phyloP scores from a whole-genome alignment of 495 filamentous ascomycete genomes.

The Aspergillus kassunensis region DNA sequence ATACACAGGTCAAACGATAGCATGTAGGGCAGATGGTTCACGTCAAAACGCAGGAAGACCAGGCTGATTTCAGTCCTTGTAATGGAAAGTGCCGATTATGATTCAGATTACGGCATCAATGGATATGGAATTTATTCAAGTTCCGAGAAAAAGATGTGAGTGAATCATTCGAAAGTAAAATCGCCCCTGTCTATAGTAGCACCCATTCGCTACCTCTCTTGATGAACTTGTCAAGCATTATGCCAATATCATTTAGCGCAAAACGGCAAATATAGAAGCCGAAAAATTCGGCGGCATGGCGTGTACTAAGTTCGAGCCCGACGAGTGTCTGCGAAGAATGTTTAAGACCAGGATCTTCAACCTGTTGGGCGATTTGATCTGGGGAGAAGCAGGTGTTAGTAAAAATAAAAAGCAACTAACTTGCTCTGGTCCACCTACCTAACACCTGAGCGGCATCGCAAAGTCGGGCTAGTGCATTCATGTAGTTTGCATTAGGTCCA shows the following conservation, averaged over 20 bases:
- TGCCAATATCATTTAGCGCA: slow-evolving; percentile 73
- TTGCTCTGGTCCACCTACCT: slow-evolving; percentile 59
- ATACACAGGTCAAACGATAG: background rate
- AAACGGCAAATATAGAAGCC: slow-evolving; percentile 96
- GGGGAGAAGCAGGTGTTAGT: slow-evolving; percentile 5
- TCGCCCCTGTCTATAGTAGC: slow-evolving; percentile 38
- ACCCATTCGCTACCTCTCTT: slow-evolving; percentile 97
- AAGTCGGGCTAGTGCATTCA: slow-evolving; percentile 82
- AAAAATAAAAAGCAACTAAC: background rate
- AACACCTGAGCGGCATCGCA: slow-evolving; percentile 93
- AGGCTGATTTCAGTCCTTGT: background rate
- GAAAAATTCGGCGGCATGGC: slow-evolving; percentile 96
- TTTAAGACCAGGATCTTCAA: slow-evolving; percentile 86
- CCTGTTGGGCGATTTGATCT: slow-evolving; percentile 96
- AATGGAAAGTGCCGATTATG: no score
- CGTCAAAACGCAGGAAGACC: background rate
- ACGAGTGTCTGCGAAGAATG: slow-evolving; percentile 83
- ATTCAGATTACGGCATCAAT: no score
- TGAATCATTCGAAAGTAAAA: background rate
- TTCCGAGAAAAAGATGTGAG: slow-evolving; percentile 10
- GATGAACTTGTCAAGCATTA: slow-evolving; percentile 94
- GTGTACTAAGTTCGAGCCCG: slow-evolving; percentile 85
- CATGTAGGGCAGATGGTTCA: background rate
- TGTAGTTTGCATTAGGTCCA: slow-evolving; percentile 85
- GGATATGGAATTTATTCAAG: slow-evolving; percentile 1